These are phyloP conservation scores for Colletotrichum spaethianum DNA, from an alignment of 2,329 filamentous ascomycete genomes.

Conservation along the genomic window DNA sequence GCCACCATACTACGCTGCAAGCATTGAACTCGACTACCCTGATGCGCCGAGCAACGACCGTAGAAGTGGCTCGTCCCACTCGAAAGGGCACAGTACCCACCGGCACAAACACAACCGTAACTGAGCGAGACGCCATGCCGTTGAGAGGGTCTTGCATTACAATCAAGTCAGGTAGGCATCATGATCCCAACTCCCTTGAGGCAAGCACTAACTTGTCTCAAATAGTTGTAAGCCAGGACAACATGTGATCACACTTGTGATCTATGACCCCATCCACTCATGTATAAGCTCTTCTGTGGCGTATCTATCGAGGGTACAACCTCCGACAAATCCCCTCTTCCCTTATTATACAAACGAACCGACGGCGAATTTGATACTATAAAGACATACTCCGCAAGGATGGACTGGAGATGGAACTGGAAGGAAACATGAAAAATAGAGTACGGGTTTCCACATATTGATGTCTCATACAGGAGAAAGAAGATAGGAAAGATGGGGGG, in stretches of 20 bases:
- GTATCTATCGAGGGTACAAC: not conserved
- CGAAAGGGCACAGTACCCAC: not conserved
- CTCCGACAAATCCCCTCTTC: not conserved
- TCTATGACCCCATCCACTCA: too few relatives aligned
- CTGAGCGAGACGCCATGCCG: not conserved
- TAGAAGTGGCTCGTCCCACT: not conserved
- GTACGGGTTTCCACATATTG: too few relatives aligned
- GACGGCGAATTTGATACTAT: too few relatives aligned
- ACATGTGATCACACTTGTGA: not conserved
- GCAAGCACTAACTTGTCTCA: constrained; percentile 1
- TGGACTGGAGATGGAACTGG: too few relatives aligned
- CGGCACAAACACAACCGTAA: not conserved
- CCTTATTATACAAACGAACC: not conserved
- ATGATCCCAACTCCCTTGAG: not conserved
- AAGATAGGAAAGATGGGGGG: not conserved
- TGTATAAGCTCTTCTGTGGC: not conserved
- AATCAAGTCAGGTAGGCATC: not conserved
- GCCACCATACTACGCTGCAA: not conserved
- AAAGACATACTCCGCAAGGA: not conserved
- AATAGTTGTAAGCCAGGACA: not conserved
- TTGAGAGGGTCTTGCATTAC: too few relatives aligned
- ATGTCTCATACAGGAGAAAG: not conserved
- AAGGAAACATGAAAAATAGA: not conserved
- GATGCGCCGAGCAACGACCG: not conserved
- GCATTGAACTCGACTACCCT: not conserved